Evolutionary conservation across 768 basidiomycete genomes (phyloP).

Genomic region (Pholiota microspora): DNA sequence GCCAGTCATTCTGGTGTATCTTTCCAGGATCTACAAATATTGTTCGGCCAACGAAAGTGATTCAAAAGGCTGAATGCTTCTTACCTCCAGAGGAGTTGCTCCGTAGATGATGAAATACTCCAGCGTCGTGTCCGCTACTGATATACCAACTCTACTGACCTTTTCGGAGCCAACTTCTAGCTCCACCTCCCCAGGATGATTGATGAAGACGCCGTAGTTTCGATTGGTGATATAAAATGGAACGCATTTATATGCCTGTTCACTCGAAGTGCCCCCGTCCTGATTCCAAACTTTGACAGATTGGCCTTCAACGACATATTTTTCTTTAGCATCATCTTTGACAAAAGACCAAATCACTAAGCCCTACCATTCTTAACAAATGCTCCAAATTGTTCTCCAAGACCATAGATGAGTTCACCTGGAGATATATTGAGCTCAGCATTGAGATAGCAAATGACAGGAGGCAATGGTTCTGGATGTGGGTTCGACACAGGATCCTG

Average conservation of each 20-base stretch:
- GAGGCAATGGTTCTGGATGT: slow-evolving; percentile 38
- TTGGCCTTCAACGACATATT: slow-evolving; percentile 38
- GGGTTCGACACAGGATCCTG: slow-evolving; percentile 62
- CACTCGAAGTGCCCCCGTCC: slow-evolving; percentile 72
- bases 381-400: slow-evolving; percentile 74
- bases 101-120: slow-evolving; percentile 77
- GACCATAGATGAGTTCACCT: slow-evolving; percentile 70
- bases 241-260: slow-evolving; percentile 66
- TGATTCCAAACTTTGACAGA: slow-evolving; percentile 67
- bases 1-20: slow-evolving; percentile 56
- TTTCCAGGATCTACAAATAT: slow-evolving; percentile 47
- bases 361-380: slow-evolving; percentile 74
- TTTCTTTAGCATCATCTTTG: slow-evolving; percentile 8
- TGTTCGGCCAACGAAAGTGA: not conserved
- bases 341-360: slow-evolving; percentile 3
- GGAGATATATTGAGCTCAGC: slow-evolving; percentile 66
- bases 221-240: slow-evolving; percentile 71
- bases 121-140: slow-evolving; percentile 58
- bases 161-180: slow-evolving; percentile 70
- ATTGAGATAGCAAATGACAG: slow-evolving; percentile 44
- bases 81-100: slow-evolving; percentile 58
- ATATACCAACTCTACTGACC: slow-evolving; percentile 61
- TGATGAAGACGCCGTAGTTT: slow-evolving; percentile 75
- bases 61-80: slow-evolving; percentile 11
- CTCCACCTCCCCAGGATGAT: slow-evolving; percentile 74